Conservation (phyloP, 129 eudicot genomes). For the Smallanthus sonchifolius region DNA sequence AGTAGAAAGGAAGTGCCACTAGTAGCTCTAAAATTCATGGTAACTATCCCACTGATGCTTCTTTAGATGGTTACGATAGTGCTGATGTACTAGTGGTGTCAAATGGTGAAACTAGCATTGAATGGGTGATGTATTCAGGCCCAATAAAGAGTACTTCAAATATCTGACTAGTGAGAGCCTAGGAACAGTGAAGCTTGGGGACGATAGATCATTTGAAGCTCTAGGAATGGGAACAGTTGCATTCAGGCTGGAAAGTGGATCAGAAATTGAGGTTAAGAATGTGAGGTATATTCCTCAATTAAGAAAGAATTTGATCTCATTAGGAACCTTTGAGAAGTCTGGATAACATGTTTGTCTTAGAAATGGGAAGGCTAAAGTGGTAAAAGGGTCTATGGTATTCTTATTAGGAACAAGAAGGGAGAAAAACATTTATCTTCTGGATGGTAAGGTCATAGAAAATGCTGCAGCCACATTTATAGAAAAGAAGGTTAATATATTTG, state of each 20-base stretch:
- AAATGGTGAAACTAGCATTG: background rate
- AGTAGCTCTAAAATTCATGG: no score
- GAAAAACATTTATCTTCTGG: no score
- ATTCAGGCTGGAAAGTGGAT: background rate
- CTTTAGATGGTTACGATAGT: no score
- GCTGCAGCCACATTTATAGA: no score
- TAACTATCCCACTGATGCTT: no score
- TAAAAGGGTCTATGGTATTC: no score
- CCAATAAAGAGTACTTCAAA: background rate
- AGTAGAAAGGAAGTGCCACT: no score
- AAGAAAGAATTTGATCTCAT: background rate
- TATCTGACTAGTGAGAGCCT: no score
- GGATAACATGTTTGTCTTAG: background rate
- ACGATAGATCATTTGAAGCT: background rate
- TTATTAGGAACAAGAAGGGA: no score
- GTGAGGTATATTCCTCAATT: background rate
- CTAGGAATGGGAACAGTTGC: background rate
- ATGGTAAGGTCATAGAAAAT: no score
- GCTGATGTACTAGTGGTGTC: background rate
- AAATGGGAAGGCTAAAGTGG: no score
- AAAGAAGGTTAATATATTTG: no score
- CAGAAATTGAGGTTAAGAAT: background rate
- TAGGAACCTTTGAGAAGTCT: background rate
- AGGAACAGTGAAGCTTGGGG: background rate
- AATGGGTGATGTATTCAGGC: background rate